phyloP scores from a whole-genome alignment of 176 grass and related monocot species.

The Metroxylon sagu region DNA sequence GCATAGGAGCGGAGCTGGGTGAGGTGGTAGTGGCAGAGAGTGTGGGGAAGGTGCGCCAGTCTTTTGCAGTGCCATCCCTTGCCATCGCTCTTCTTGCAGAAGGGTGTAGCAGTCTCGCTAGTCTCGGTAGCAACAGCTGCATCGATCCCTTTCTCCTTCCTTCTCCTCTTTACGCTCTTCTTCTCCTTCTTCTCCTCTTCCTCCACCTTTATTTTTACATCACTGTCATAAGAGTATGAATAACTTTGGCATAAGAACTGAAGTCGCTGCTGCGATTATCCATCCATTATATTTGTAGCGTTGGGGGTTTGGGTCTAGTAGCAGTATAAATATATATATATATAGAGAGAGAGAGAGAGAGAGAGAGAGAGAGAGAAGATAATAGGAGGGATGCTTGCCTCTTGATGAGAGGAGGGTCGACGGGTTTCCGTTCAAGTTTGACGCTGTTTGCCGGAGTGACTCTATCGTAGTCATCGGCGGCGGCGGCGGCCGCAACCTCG shows the following conservation, averaged over 20 bases:
- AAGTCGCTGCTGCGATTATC: too few relatives aligned
- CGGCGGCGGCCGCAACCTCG: neutral
- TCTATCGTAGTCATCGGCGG: neutral
- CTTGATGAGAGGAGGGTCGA: too few relatives aligned
- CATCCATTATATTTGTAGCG: too few relatives aligned
- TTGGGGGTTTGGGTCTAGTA: too few relatives aligned
- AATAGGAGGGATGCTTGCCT: too few relatives aligned
- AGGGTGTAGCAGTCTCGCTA: neutral
- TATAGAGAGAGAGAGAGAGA: neutral
- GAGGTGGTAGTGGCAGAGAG: constrained; percentile 33
- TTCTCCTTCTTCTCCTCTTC: constrained; percentile 10
- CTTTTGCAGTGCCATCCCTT: constrained; percentile 26
- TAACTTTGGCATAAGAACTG: too few relatives aligned
- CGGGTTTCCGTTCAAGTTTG: neutral
- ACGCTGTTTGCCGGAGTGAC: neutral
- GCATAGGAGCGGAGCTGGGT: constrained; percentile 9
- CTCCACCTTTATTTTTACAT: too few relatives aligned
- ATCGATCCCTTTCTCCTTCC: too few relatives aligned
- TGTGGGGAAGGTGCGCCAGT: constrained; percentile 21
- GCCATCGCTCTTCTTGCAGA: constrained; percentile 47
- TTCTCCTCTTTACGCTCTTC: neutral
- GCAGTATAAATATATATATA: too few relatives aligned
- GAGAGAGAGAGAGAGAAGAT: neutral
- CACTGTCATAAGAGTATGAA: too few relatives aligned
- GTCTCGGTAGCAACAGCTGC: too few relatives aligned